phyloP scores from a whole-genome alignment of 176 grass and related monocot genomes.

The Raddia distichophylla region DNA sequence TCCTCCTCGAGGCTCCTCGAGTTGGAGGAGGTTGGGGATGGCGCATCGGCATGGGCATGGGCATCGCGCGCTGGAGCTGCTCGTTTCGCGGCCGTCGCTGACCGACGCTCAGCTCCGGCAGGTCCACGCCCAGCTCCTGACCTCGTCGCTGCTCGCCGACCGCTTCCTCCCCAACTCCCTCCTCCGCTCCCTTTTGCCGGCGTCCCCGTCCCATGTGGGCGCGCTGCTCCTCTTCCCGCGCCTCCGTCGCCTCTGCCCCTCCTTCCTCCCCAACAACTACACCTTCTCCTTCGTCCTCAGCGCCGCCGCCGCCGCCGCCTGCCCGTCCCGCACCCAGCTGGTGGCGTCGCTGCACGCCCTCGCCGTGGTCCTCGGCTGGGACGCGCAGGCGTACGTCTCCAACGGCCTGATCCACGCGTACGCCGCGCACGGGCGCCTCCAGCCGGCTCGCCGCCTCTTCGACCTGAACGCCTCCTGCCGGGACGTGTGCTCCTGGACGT shows the following conservation, averaged over 20 bases:
- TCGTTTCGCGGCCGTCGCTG: slow-evolving; percentile 40
- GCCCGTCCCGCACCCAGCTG: background rate
- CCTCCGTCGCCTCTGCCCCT: slow-evolving; percentile 45
- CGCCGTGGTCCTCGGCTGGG: slow-evolving; percentile 42
- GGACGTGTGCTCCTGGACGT: slow-evolving; percentile 62
- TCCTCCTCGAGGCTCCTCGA: too few relatives aligned
- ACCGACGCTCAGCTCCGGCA: slow-evolving; percentile 45
- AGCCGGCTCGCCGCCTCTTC: slow-evolving; percentile 48
- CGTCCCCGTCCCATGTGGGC: background rate
- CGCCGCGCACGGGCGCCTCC: slow-evolving; percentile 44
- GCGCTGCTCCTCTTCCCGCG: slow-evolving; percentile 41
- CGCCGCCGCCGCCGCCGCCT: slow-evolving; percentile 35
- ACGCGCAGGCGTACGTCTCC: slow-evolving; percentile 59
- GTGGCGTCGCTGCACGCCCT: slow-evolving; percentile 44
- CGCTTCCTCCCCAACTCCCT: slow-evolving; percentile 51
- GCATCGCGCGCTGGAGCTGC: slow-evolving; percentile 5
- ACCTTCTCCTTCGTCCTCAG: slow-evolving; percentile 61
- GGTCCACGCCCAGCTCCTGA: slow-evolving; percentile 52
- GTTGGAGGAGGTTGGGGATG: too few relatives aligned
- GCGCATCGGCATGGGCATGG: background rate
- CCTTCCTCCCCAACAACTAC: slow-evolving; percentile 52
- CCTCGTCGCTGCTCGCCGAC: slow-evolving; percentile 38
- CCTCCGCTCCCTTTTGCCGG: slow-evolving; percentile 39
- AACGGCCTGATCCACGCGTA: slow-evolving; percentile 69
- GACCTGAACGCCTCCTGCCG: background rate